These are phyloP conservation scores for Saccharomycopsis javanensis DNA, from an alignment of 805 yeast species.

Conservation along the genomic window DNA sequence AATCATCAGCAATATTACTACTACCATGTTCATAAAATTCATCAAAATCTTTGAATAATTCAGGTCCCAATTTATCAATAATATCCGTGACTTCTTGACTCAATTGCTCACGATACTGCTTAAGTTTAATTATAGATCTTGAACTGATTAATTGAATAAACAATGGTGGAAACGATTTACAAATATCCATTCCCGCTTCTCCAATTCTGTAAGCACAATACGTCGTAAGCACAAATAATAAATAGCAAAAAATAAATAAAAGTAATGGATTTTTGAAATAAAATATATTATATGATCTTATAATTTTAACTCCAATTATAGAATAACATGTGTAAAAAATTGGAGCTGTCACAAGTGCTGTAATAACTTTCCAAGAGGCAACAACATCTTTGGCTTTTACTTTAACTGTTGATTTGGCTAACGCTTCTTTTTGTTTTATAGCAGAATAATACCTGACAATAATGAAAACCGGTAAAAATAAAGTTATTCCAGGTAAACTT, in stretches of 20 bases:
- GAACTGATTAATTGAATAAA: constrained; percentile 31
- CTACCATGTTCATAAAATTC: constrained; percentile 24
- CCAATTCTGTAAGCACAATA: constrained; percentile 89
- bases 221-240: constrained; percentile 63
- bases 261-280: constrained; percentile 21
- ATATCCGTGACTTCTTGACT: constrained; percentile 66
- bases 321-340: constrained; percentile 76
- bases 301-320: constrained; percentile 36
- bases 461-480: constrained; percentile 83
- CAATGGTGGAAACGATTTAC: constrained; percentile 75
- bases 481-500: constrained; percentile 79
- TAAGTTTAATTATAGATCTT: constrained; percentile 46
- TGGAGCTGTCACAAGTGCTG: constrained; percentile 85
- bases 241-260: constrained; percentile 44
- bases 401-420: constrained; percentile 82
- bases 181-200: constrained; percentile 84
- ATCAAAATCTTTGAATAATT: constrained; percentile 78
- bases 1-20: not conserved
- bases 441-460: constrained; percentile 66
- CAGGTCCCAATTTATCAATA: constrained; percentile 76
- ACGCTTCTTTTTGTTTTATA: constrained; percentile 64
- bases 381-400: constrained; percentile 87
- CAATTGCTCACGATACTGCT: constrained; percentile 49
- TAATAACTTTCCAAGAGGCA: constrained; percentile 94
- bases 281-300: constrained; percentile 26